Base-by-base conservation (phyloP, 73 alveolate genomes). In the Durusdinium trenchii region DNA sequence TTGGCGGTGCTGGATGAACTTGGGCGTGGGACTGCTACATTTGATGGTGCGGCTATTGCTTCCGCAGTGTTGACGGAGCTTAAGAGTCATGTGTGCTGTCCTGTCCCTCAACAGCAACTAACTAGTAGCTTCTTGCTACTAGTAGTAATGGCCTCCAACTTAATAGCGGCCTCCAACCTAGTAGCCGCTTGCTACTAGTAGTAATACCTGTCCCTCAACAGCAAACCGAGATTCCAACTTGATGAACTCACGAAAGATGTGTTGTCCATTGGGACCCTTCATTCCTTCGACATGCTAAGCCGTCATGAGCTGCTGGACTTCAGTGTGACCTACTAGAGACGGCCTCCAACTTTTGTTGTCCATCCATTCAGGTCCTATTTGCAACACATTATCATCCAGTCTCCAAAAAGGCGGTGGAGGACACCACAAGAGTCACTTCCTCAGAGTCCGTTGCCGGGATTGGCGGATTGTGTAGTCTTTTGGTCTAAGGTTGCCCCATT, bases 11-110 rank as follows among this genome's bases (percentile, higher is more conserved):
- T 99, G 96, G 99, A 99, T 99, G 99, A 99, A 64, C 99, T 99
- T 46, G 94, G 99, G 30, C 94, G 99, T 54, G 99, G 99, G 51
- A 99, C 99, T 5, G 99, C 99, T 60, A 99, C 99, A 12, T 99
- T 99, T 76, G 99, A 99, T 79, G 99, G 99, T n/a, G 99, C 99
- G 30, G 99, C 99, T 1, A 99, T 99, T 10, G 99, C 99, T 23
- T 95, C 94, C 50, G 99, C 99, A 42, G 99, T 99, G 40, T 95
- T 99, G 61, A 95, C 95, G 47, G 99, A 99, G 93, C 99, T 99
- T 71, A 89, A 89, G 96, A n/a, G n/a, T n/a, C 35, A 10, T 20
- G 86, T 89, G 86, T 14, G 51, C 1, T 89, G 96, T 48, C 96
- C 96, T 4, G 96, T 46, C 40, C 73, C 86, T 45, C 2, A 71